These are phyloP conservation scores for Microsporum audouinii DNA, from an alignment of 2,329 filamentous ascomycete genomes.

Conservation along the genomic window DNA sequence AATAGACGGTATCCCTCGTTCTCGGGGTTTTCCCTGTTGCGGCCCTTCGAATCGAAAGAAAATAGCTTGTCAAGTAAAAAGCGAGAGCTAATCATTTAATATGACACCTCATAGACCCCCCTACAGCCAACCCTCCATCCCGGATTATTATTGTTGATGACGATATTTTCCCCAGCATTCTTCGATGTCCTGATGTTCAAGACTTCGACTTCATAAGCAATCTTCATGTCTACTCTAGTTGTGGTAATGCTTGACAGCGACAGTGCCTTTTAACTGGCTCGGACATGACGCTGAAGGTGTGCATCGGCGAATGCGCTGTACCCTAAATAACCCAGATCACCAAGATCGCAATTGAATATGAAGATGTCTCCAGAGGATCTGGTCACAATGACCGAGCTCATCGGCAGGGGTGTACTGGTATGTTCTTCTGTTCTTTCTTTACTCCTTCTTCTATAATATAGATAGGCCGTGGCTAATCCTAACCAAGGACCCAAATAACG, in stretches of 20 bases:
- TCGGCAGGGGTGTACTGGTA: slow-evolving; percentile 4
- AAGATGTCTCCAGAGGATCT: not conserved
- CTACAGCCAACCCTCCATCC: not conserved
- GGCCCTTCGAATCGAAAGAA: not conserved
- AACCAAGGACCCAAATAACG: slow-evolving; percentile 28
- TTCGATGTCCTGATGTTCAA: not conserved
- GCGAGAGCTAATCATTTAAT: not conserved
- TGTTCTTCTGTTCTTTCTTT: not conserved
- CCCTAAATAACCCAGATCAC: not conserved
- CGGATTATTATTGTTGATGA: not conserved
- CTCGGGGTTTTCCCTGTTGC: not conserved
- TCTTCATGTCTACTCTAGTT: not conserved
- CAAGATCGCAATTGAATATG: not conserved
- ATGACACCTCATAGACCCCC: not conserved
- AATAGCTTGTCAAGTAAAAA: not conserved
- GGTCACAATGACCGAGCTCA: not conserved
- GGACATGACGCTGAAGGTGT: not conserved
- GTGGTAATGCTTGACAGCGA: not conserved
- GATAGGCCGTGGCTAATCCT: slow-evolving; percentile 2
- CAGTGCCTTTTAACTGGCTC: not conserved
- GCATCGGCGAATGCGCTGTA: not conserved
- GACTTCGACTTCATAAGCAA: not conserved
- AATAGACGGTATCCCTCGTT: not conserved
- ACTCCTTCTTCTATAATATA: not conserved
- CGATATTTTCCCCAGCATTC: not conserved